Evolutionary conservation across 192 early-diverging fungal species (phyloP), one percentile per base, ranked within the genome.

Genomic region (Rhizoclosmatium sp.): DNA sequence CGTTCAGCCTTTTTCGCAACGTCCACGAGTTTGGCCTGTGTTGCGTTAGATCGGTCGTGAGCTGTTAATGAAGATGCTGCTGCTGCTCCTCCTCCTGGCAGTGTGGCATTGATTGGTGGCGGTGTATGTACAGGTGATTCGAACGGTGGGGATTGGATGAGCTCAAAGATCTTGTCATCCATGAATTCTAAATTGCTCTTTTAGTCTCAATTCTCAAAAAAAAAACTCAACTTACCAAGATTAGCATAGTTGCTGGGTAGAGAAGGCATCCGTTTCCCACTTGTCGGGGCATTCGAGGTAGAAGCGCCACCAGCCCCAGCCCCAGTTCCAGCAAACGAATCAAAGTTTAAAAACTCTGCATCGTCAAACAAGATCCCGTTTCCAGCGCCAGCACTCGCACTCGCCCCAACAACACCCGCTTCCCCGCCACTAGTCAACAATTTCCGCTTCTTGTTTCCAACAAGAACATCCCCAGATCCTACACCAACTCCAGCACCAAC

Each of bases 371-470:
- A 9, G 46, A 44, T 56, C 47, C 40, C 19, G 9, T n/a, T 31
- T 19, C 10, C 59, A 10, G 19, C 10, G n/a, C 39, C 69, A 21
- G 12, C 23, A 41, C 5, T 1, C 14, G 31, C 1, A 3, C 5
- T 48, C 12, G 3, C 3, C 40, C 69, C 51, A 59, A 19, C n/a
- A 56, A 47, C 58, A 49, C 51, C 54, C 40, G 10, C 60, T 16
- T 62, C 61, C 69, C 67, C 75, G 48, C 48, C 84, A 31, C 31
- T 31, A 58, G 78, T 42, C 51, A 88, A 41, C 58, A 87, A 62
- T 65, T 77, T 80, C 42, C 83, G 47, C 47, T 80, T 78, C 78
- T 87, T 84, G 14, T 68, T n/a, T 68, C 39, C 40, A 69, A 4
- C 58, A 65, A 14, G 71, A 4, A 71, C 31, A 54, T 62, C 47